Conservation (phyloP, 768 basidiomycete genomes). For the Kwoniella heveanensis region DNA sequence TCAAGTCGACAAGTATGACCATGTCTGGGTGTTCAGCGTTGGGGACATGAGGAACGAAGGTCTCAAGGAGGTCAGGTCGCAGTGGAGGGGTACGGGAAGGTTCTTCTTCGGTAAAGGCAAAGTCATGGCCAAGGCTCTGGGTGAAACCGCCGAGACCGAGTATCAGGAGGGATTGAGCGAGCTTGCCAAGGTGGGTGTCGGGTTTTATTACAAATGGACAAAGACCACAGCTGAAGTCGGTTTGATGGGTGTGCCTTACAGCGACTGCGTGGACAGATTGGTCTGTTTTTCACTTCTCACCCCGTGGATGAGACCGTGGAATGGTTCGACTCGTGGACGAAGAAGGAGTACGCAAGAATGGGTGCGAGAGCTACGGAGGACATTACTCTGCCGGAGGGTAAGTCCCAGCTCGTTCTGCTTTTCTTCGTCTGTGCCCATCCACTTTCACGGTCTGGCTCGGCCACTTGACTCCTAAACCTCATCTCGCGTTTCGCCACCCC, state of each 20-base stretch:
- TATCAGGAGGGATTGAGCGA: constrained; percentile 74
- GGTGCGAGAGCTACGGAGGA: constrained; percentile 77
- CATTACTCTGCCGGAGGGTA: constrained; percentile 68
- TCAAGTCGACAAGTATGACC: constrained; percentile 84
- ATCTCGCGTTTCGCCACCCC: no score
- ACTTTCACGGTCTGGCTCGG: no score
- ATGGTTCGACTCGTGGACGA: constrained; percentile 90
- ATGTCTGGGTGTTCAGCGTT: constrained; percentile 93
- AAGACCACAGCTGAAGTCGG: not conserved
- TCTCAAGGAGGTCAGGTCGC: constrained; percentile 85
- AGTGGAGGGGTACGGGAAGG: constrained; percentile 92
- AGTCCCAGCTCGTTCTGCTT: no score
- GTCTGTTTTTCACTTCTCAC: constrained; percentile 86
- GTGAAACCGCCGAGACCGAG: constrained; percentile 82
- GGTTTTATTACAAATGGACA: not conserved
- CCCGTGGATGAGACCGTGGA: constrained; percentile 86
- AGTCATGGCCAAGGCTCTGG: constrained; percentile 95
- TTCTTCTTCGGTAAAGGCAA: constrained; percentile 78
- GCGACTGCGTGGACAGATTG: constrained; percentile 94
- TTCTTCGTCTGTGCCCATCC: no score
- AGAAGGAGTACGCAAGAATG: constrained; percentile 86
- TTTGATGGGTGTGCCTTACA: constrained; percentile 56
- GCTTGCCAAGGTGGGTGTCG: constrained; percentile 68
- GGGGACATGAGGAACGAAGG: constrained; percentile 94
- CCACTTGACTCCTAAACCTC: no score